Evolutionary conservation across 1,284 basidiomycete species (phyloP).

Genomic region (Puccinia triticina): DNA sequence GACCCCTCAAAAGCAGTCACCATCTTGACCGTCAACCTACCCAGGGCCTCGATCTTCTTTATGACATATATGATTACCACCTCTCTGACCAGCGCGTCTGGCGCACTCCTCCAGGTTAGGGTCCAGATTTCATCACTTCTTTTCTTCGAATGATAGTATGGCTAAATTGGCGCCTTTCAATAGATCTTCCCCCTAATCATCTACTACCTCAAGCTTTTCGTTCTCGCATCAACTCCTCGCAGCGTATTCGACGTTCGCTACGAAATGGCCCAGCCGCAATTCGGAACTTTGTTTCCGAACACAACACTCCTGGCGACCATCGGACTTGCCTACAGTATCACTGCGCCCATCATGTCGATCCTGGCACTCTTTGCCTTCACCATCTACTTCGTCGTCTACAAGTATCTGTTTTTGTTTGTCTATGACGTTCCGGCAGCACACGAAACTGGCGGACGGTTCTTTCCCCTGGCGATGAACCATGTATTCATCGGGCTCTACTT

Average conservation of each 20-base stretch:
- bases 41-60: constrained; percentile 88
- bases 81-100: constrained; percentile 71
- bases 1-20: constrained; percentile 70
- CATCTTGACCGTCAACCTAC: constrained; percentile 74
- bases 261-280: constrained; percentile 69
- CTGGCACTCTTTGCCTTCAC: constrained; percentile 81
- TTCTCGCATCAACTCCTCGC: constrained; percentile 91
- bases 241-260: constrained; percentile 78
- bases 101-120: constrained; percentile 74
- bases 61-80: constrained; percentile 69
- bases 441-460: constrained; percentile 94
- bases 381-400: constrained; percentile 81
- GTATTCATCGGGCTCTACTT: constrained; percentile 91
- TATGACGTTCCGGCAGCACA: constrained; percentile 70
- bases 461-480: constrained; percentile 90
- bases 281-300: constrained; percentile 71
- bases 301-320: constrained; percentile 48
- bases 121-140: not conserved
- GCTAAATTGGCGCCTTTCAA: not conserved
- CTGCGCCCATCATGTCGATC: constrained; percentile 91
- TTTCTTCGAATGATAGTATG: not conserved
- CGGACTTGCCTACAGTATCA: constrained; percentile 75
- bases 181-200: constrained; percentile 65
- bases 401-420: constrained; percentile 66
- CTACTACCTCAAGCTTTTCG: constrained; percentile 80